A percentile compares a stretch with the other conserved stretches of the same genome.
phyloP scores from a whole-genome alignment of 768 basidiomycete genomes.

The Coprinopsis marcescibilis region DNA sequence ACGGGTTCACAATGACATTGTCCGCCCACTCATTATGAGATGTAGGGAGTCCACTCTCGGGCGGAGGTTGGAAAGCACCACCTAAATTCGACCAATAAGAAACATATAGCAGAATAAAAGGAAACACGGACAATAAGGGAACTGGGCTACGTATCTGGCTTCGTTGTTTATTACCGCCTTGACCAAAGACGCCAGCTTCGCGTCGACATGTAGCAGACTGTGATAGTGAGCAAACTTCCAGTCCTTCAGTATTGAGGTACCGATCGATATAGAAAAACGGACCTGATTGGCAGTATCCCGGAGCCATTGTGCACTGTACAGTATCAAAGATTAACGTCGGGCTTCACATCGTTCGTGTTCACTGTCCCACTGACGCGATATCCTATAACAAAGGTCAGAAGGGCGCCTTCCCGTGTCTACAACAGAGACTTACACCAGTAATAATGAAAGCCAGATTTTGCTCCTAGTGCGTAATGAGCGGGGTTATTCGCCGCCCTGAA shows the following conservation, averaged over 20 bases:
- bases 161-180: conserved; percentile 83
- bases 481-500: not conserved
- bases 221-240: conserved; percentile 69
- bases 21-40: conserved; percentile 66
- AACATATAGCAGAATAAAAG: not conserved
- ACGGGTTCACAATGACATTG: conserved; percentile 71
- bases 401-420: not conserved
- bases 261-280: conserved; percentile 9
- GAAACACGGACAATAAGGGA: conserved; percentile 61
- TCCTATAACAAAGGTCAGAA: conserved; percentile 37
- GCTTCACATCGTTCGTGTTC: not conserved
- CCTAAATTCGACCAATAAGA: conserved; percentile 22
- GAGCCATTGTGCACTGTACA: conserved; percentile 70
- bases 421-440: conserved; percentile 50
- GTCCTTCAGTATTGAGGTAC: conserved; percentile 2
- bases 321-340: conserved; percentile 3
- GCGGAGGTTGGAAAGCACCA: conserved; percentile 76
- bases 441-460: conserved; percentile 76
- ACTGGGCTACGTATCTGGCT: conserved; percentile 63
- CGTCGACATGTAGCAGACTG: conserved; percentile 50
- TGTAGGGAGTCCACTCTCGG: conserved; percentile 61
- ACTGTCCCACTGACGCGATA: conserved; percentile 51
- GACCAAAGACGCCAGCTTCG: conserved; percentile 54
- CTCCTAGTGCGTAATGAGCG: conserved; percentile 1
- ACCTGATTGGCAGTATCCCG: conserved; percentile 80